Evolutionary conservation across 2,329 filamentous ascomycete genomes (phyloP), one percentile per base, ranked within the genome.

Genomic region (Lomentospora prolificans): DNA sequence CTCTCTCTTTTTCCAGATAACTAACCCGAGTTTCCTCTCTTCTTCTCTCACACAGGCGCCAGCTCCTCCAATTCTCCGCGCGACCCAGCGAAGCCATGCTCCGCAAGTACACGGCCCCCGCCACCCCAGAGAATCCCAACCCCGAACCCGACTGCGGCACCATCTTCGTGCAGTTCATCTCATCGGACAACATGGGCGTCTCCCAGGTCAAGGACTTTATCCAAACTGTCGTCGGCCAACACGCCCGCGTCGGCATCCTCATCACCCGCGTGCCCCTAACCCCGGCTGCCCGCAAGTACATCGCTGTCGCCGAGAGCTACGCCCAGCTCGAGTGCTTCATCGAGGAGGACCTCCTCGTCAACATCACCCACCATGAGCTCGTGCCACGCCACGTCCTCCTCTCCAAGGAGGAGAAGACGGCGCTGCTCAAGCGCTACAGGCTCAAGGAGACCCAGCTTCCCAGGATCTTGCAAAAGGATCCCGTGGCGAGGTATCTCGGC

Each of bases 371-470:
- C 70, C 94, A 99, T 75, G 92, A 97, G 73, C 81, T 99, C 56
- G 94, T 99, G 28, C 94, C 94, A 48, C 90, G 88, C 69, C 94
- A 99, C 68, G 85, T 97, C 36, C 74, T 97, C 58, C 82, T 99
- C 57, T 95, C 89, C 65, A 81, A 84, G 50, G 90, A 95, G 65
- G 94, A 99, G 77, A 96, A 96, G 80, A 74, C 75, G 50, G 86
- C 87, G 36, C 75, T 99, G 65, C 78, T 99, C 58, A 84, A 90
- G 73, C 80, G 94, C 60, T 99, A 99, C 73, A 84, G 94, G 51
- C 74, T 99, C 70, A 97, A 96, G 82, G 94, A 99, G 79, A 96
- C 90, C 8, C 94, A 99, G 75, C 77, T 99, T 66, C 94, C 94
- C 3, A 81, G 94, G 57, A 96, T 99, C 64, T 82, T 96, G 70